Base-by-base conservation (phyloP, 2,329 filamentous ascomycete genomes). In the Peltaster fructicola region DNA sequence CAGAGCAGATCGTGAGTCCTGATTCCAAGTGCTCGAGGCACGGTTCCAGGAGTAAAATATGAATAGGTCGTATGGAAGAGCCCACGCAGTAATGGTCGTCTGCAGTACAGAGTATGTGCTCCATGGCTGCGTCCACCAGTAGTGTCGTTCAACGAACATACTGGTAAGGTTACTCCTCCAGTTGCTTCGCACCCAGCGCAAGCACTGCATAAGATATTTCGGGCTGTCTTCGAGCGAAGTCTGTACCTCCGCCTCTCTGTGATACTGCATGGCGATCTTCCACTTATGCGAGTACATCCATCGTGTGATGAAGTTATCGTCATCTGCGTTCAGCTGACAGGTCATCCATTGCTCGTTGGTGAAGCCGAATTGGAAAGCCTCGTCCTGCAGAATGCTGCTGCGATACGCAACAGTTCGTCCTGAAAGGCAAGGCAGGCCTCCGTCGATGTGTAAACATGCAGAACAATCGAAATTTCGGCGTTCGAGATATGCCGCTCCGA, bases 151-250 rank as follows among this genome's bases (percentile, higher is more conserved):
- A 35, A 69, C 68, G 36, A 85, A 65, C 45, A 93, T 63, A 51
- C 81, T 93, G 25, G 81, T 93, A 53, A 81, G 73, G 52, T 95
- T 95, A 59, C 82, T 92, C 47, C 85, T 68, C 85, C 85, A 95
- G 54, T 95, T 95, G 61, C 84, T 93, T 44, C 85, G 73, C 20
- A 88, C 82, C 85, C 85, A 95, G 23, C 85, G 69, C 22, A 85
- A 70, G 53, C 85, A 95, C 54, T 95, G 85, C 47, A 80, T 85
- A 35, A 95, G 59, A 46, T 91, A 95, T 45, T 84, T 90, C 29
- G 65, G 60, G 47, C 84, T 76, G 48, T 85, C 78, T 52, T 93
- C 85, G 19, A 95, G 63, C 3, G 84, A 93, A 14, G 85, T 95
- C 57, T 88, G 73, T 32, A 95, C 75, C 53, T 90, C 79, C 42